A percentile compares a stretch with the other conserved stretches of the same genome.
phyloP scores from a whole-genome alignment of 495 filamentous ascomycete species.

The Penicillium daleae region DNA sequence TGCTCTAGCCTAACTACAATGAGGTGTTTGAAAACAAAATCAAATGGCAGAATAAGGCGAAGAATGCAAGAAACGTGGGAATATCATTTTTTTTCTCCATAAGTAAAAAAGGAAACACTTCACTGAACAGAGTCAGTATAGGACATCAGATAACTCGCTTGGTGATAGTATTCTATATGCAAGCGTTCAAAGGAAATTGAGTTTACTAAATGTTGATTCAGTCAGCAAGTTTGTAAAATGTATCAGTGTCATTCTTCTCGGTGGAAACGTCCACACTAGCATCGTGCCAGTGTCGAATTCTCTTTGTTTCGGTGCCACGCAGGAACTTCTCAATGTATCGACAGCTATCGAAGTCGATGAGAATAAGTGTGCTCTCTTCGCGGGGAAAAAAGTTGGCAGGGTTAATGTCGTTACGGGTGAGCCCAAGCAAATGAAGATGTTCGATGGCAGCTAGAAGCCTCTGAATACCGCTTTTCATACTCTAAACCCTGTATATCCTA shows the following conservation, averaged over 20 bases:
- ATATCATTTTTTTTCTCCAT: no score
- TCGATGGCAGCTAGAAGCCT: constrained; percentile 37
- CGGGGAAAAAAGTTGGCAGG: constrained; percentile 45
- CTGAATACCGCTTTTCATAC: constrained; percentile 25
- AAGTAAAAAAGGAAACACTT: no score
- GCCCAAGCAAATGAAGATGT: constrained; percentile 41
- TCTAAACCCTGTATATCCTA: no score
- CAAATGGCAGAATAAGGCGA: no score
- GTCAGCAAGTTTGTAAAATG: constrained; percentile 21
- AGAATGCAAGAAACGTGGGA: no score
- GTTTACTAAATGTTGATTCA: neutral
- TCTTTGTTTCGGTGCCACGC: constrained; percentile 25
- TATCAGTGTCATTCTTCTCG: constrained; percentile 28
- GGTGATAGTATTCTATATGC: neutral
- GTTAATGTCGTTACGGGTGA: constrained; percentile 47
- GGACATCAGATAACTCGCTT: no score
- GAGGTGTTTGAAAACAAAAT: no score
- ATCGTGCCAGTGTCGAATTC: constrained; percentile 30
- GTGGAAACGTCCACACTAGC: constrained; percentile 21
- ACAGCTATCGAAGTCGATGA: constrained; percentile 49
- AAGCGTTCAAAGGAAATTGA: neutral
- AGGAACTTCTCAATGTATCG: constrained; percentile 29
- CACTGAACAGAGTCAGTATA: no score
- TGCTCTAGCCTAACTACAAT: no score
- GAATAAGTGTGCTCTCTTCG: constrained; percentile 34